phyloP scores from a whole-genome alignment of 2,329 filamentous ascomycete genomes.

The Stachybotrys chlorohalonatus region DNA sequence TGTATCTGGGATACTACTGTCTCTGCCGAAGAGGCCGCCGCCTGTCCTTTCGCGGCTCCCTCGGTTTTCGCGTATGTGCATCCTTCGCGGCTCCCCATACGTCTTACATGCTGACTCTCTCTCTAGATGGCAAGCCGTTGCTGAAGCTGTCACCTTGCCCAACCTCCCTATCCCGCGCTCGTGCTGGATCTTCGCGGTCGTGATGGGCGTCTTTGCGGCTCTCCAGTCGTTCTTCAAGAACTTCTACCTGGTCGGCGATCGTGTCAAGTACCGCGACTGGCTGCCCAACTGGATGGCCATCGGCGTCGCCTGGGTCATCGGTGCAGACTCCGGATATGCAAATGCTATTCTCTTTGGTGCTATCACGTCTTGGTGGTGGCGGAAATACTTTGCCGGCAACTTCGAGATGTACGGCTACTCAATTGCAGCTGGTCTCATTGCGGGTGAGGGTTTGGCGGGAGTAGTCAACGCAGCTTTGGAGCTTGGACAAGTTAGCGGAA shows the following conservation, averaged over 20 bases:
- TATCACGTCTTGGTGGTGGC: slow-evolving; percentile 43
- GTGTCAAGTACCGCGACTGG: slow-evolving; percentile 45
- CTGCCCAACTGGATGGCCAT: slow-evolving; percentile 56
- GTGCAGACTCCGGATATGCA: slow-evolving; percentile 40
- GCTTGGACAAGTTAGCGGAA: slow-evolving; percentile 22
- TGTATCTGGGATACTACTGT: slow-evolving; percentile 47
- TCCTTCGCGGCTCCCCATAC: too few relatives aligned
- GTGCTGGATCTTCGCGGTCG: slow-evolving; percentile 47
- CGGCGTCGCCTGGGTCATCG: slow-evolving; percentile 49
- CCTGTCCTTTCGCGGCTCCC: slow-evolving; percentile 52
- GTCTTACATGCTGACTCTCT: too few relatives aligned
- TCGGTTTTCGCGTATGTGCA: slow-evolving; percentile 42
- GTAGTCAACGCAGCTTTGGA: slow-evolving; percentile 46
- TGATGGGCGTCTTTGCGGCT: slow-evolving; percentile 40
- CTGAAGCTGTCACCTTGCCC: slow-evolving; percentile 48
- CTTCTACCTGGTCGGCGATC: slow-evolving; percentile 40
- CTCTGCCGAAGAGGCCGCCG: slow-evolving; percentile 20
- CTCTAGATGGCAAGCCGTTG: slow-evolving; percentile 49
- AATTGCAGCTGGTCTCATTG: slow-evolving; percentile 52
- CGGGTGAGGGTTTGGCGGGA: slow-evolving; percentile 54
- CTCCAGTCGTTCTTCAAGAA: slow-evolving; percentile 44
- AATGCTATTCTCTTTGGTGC: slow-evolving; percentile 50
- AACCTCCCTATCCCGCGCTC: slow-evolving; percentile 45
- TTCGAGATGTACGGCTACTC: slow-evolving; percentile 51
- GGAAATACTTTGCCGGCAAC: slow-evolving; percentile 35